Evolutionary conservation across 2,329 filamentous ascomycete genomes (phyloP).

Genomic region (Zelopaecilomyces penicillatus): DNA sequence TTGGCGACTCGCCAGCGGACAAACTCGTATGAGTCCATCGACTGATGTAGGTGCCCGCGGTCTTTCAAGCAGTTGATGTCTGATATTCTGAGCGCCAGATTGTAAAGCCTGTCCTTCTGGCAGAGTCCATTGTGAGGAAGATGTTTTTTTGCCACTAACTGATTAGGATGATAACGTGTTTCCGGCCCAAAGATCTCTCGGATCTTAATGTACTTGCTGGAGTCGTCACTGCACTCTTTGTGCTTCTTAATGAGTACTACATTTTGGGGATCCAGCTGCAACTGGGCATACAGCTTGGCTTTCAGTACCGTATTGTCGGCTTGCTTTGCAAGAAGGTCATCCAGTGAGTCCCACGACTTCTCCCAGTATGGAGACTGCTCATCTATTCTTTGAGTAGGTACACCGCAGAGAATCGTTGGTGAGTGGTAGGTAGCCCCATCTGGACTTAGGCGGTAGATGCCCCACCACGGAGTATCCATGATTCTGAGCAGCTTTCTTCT

Average conservation of each 20-base stretch:
- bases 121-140: conserved; percentile 24
- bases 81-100: conserved; percentile 23
- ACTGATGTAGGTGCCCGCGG: conserved; percentile 13
- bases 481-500: not conserved
- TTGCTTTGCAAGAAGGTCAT: conserved; percentile 20
- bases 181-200: conserved; percentile 24
- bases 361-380: conserved; percentile 25
- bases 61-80: conserved; percentile 20
- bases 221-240: conserved; percentile 22
- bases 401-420: conserved; percentile 18
- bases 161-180: conserved; percentile 27
- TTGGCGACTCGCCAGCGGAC: conserved; percentile 26
- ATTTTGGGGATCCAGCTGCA: conserved; percentile 7
- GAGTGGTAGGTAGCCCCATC: conserved; percentile 16
- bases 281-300: conserved; percentile 1
- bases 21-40: conserved; percentile 31
- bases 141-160: conserved; percentile 24
- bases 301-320: conserved; percentile 14
- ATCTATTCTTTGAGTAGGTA: conserved; percentile 19
- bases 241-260: conserved; percentile 3
- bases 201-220: conserved; percentile 25
- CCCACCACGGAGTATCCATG: conserved; percentile 1
- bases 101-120: conserved; percentile 27
- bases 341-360: conserved; percentile 20
- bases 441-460: conserved; percentile 13